Base-by-base conservation (phyloP, 371 early-diverging fungal species). In the Mucor velutinosus region DNA sequence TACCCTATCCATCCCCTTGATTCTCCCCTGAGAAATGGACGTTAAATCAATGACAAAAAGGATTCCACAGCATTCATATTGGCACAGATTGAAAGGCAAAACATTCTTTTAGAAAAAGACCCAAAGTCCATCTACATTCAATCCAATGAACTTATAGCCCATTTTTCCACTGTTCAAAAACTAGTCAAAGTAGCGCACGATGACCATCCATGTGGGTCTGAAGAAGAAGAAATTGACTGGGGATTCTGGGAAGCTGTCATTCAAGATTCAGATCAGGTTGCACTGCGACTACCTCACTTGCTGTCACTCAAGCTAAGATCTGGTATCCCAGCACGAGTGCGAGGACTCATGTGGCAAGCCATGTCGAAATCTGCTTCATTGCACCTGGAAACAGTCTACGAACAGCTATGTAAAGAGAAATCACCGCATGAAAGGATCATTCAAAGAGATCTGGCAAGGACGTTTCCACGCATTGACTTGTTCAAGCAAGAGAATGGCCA, bases 231-330 rank as follows among this genome's bases (percentile, higher is more conserved):
- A 6, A 83, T 80, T 43, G 93, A 94, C 73, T 93, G 93, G 93
- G 97, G 95, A 58, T 97, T 98, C 65, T 98, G 98, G 98, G 91
- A 94, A 43, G 88, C 87, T 39, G 80, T 96, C 64, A 92, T 93
- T 58, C 88, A 92, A 74, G 93, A 95, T 75, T 96, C 93, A 77
- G 89, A 80, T 53, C 76, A 79, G 11, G 86, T 87, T 0, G 87
- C 89, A 0, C 60, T 81, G 17, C 83, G 83, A 59, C 53, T 87
- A 32, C 89, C 90, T 3, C 89, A 90, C 59, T 69, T 89, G 7
- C 65, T 90, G 4, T 81, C 87, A 0, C 81, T 90, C 19, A 89
- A 93, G 64, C 85, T 97, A 55, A 84, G 90, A 19, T 87, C 86
- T 11, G 98, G 97, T 7, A 86, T 97, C 12, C 98, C 98, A 0